Percentiles rank a stretch among this genome's conserved stretches.
Evolutionary conservation across 352 stramenopile species (phyloP).

Genomic region (Phytophthora palmivora): DNA sequence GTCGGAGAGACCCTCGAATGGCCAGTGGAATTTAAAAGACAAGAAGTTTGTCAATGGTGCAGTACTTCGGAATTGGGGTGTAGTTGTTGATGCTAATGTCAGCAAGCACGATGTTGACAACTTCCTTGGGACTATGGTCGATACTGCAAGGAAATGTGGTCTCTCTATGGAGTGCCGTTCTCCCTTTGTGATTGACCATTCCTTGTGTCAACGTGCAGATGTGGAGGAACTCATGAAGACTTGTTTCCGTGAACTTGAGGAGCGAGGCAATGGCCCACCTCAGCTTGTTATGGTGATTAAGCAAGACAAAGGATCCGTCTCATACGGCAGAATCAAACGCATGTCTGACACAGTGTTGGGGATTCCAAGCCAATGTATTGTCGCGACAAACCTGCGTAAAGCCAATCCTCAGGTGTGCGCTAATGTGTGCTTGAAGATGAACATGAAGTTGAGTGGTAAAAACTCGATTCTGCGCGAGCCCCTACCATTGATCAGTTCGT

Average conservation of each 20-base stretch:
- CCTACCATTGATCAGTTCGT: slow-evolving; percentile 49
- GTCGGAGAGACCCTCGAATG: slow-evolving; percentile 62
- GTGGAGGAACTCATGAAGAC: slow-evolving; percentile 71
- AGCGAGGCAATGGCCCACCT: slow-evolving; percentile 22
- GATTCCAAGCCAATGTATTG: slow-evolving; percentile 75
- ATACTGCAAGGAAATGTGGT: slow-evolving; percentile 38
- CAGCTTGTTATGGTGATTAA: slow-evolving; percentile 70
- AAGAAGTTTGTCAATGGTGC: slow-evolving; percentile 67
- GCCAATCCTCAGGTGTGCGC: slow-evolving; percentile 58
- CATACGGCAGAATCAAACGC: slow-evolving; percentile 71
- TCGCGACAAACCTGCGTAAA: slow-evolving; percentile 45
- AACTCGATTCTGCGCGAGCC: slow-evolving; percentile 62
- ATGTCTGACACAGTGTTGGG: slow-evolving; percentile 72
- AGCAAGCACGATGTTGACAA: slow-evolving; percentile 35
- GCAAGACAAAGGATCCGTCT: slow-evolving; percentile 37
- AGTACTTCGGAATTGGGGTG: slow-evolving; percentile 54
- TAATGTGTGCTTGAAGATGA: slow-evolving; percentile 79
- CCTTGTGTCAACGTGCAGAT: slow-evolving; percentile 18
- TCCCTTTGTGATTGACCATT: slow-evolving; percentile 27
- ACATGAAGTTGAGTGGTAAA: slow-evolving; percentile 75
- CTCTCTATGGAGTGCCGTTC: slow-evolving; percentile 43
- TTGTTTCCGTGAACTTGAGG: slow-evolving; percentile 52
- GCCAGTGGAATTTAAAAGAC: slow-evolving; percentile 77
- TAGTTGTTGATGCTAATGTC: slow-evolving; percentile 52
- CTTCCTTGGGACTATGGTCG: slow-evolving; percentile 49